phyloP scores from a whole-genome alignment of 768 basidiomycete genomes.

The Austroboletus eburneus region DNA sequence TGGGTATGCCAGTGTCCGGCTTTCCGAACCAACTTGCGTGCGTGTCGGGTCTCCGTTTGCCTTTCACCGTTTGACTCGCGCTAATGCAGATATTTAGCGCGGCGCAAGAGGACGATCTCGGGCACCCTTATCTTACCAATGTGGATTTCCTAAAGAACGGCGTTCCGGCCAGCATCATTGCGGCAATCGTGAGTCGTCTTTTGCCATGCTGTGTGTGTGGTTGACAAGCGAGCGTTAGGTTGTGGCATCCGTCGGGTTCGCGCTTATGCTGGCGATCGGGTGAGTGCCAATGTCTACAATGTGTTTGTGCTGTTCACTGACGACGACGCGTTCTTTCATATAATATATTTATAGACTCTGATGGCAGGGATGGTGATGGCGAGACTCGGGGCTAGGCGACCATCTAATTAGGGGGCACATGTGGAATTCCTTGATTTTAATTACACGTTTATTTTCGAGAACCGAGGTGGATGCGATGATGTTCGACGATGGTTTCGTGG shows the following conservation, averaged over 20 bases:
- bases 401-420: no score
- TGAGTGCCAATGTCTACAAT: no score
- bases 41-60: conserved; percentile 21
- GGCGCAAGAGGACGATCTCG: conserved; percentile 92
- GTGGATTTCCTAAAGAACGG: conserved; percentile 92
- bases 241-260: conserved; percentile 15
- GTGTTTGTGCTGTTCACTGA: no score
- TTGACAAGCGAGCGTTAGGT: conserved; percentile 10
- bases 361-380: no score
- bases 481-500: no score
- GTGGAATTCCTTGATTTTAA: no score
- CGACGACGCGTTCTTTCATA: no score
- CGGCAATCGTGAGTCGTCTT: conserved; percentile 54
- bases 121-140: conserved; percentile 80
- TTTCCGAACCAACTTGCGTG: conserved; percentile 98
- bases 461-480: no score
- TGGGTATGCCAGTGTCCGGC: conserved; percentile 99
- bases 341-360: no score
- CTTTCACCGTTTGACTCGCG: no score
- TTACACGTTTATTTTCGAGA: no score
- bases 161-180: conserved; percentile 89
- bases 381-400: no score
- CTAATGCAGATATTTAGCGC: conserved; percentile 45
- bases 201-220: background rate
- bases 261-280: conserved; percentile 16